Base-by-base conservation (phyloP, 106 monocot genomes). In the Chionographis japonica region DNA sequence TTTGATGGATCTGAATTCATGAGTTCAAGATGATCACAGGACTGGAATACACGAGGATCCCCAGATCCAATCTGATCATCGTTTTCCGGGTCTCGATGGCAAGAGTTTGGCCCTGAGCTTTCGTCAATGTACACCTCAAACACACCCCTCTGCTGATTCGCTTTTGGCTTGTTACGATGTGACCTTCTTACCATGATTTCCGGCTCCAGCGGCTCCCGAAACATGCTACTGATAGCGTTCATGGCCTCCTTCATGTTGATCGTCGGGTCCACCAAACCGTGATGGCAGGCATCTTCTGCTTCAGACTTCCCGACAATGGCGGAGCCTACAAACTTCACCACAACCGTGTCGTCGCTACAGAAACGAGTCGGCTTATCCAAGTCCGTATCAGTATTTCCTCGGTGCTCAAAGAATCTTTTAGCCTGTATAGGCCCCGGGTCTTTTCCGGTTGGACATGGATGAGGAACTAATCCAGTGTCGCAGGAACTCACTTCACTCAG, bases 171-270 rank as follows among this genome's bases (percentile, higher is more conserved):
- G 41, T 14, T 61, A 60, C 27, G 64, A 20, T 65, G 60, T 53
- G 69, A 74, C 58, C 75, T 79, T 71, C 80, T 83, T 54, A 70
- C 52, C 15, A 65, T 68, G 20, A 81, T 57, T 54, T 85, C 91
- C 41, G 67, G 39, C 61, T 88, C 91, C 61, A 86, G 40, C 19
- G 85, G 83, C 60, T 83, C 78, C 57, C 76, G 72, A 66, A 93
- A 93, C 89, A 93, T 86, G 46, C 70, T 77, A 55, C 55, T 81
- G 67, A 86, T 89, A 36, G 68, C 83, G 77, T 80, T 70, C 73
- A 83, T 83, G 49, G 88, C 83, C 53, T 92, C 88, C 63, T 88
- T 83, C 84, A 71, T 88, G 76, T 85, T 83, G 43, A 92, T 68
- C 43, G 83, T 83, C 8, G 92, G 92, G 62, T 88, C 92, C 12